phyloP scores from a whole-genome alignment of 148 eudicot genomes.

The Persicaria tinctoria region DNA sequence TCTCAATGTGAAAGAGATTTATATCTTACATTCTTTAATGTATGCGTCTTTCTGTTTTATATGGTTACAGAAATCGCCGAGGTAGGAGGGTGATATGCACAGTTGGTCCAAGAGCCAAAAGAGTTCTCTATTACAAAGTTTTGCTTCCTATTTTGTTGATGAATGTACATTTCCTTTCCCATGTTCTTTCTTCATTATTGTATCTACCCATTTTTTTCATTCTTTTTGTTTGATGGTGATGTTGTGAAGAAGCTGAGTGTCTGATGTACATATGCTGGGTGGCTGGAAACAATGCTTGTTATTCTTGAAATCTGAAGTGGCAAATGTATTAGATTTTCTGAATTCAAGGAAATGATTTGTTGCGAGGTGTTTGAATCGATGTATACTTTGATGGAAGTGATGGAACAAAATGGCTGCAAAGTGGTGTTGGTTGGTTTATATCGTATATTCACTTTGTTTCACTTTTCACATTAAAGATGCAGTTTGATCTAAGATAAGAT shows the following conservation, averaged over 20 bases:
- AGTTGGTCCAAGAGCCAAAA: constrained; percentile 10
- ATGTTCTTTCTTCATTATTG: constrained; percentile 15
- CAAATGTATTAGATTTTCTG: neutral
- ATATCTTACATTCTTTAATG: neutral
- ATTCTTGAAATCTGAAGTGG: neutral
- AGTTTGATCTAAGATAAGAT: neutral
- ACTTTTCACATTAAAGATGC: neutral
- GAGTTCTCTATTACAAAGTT: constrained; percentile 12
- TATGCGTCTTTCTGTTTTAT: neutral
- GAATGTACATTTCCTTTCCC: constrained; percentile 19
- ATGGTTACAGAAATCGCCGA: constrained; percentile 24
- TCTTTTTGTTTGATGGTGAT: constrained; percentile 20
- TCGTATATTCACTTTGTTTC: no score
- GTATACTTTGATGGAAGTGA: neutral
- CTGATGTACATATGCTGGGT: neutral
- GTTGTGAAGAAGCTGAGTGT: constrained; percentile 8
- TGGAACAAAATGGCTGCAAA: neutral
- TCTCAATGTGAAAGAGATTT: neutral
- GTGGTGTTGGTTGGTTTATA: neutral
- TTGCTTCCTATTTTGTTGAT: constrained; percentile 16
- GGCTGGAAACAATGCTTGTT: constrained; percentile 1
- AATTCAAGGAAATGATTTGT: neutral
- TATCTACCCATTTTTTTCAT: constrained; percentile 32
- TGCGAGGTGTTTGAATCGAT: neutral
- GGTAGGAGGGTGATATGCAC: constrained; percentile 14